Evolutionary conservation across 192 early-diverging fungal genomes (phyloP), one percentile per base, ranked within the genome.

Genomic region (Linderina pennispora): DNA sequence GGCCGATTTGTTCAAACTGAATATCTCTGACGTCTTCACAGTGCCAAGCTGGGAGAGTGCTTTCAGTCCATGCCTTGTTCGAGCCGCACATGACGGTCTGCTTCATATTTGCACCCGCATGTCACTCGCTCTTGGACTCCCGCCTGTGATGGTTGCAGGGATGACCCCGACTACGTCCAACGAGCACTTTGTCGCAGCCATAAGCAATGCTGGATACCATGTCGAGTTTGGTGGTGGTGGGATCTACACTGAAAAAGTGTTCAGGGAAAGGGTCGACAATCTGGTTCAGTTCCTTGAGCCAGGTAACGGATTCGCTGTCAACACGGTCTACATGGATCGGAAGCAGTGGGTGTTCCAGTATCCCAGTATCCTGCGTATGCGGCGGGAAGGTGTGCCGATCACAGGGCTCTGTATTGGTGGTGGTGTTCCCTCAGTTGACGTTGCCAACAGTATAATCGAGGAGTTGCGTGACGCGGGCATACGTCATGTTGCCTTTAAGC

Each of bases 161-260:
- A 92, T 92, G 90, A 92, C 90, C 2, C 90, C 90, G 16, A 84
- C 81, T 19, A 92, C 90, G 8, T 82, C 84, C 48, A 80, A 70
- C 42, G 81, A 80, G 34, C 50, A 72, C 20, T 89, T 92, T 65
- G 85, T 88, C 23, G 72, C 80, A 23, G 88, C 90, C 38, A 75
- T 84, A 31, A 84, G 86, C 71, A 90, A 90, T 38, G 85, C 90
- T 40, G 88, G 90, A 5, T 92, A 86, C 58, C 85, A 88, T 55
- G 66, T 90, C 26, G 90, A 92, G 56, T 72, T 92, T 32, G 88
- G 88, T 47, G 90, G 88, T 40, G 90, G 90, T 53, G 90, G 90
- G 55, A 87, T 90, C 45, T 84, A 87, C 77, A 89, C 82, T 34
- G 85, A 87, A 59, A 48, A 73, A 23, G 63, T 79, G 32, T 70